phyloP scores from a whole-genome alignment of 2,329 filamentous ascomycete species.

The Teratosphaeria destructans region DNA sequence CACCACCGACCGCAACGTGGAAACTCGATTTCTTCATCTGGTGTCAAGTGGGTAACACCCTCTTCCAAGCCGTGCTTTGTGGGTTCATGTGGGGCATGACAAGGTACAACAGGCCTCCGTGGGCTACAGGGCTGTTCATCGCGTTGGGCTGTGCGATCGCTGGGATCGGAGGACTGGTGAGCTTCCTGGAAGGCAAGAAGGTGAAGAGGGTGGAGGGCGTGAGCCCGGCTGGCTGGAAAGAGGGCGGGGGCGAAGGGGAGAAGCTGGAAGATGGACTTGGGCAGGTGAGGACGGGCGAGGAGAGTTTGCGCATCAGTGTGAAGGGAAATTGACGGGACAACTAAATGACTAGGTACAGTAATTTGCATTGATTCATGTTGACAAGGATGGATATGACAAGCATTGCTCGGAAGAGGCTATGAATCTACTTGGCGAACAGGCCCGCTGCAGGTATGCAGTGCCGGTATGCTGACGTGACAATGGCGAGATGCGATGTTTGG shows the following conservation, averaged over 20 bases:
- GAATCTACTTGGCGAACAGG: too few species aligned
- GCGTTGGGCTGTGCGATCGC: slow-evolving; percentile 61
- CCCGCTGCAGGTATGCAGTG: too few species aligned
- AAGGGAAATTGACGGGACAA: background rate
- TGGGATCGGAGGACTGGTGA: slow-evolving; percentile 56
- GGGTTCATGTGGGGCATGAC: slow-evolving; percentile 63
- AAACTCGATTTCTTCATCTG: slow-evolving; percentile 72
- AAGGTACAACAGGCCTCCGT: slow-evolving; percentile 57
- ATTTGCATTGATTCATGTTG: too few species aligned
- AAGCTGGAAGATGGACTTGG: background rate
- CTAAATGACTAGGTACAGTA: too few species aligned
- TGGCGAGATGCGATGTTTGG: too few species aligned
- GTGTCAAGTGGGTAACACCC: slow-evolving; percentile 68
- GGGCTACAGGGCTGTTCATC: slow-evolving; percentile 72
- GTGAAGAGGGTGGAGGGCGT: slow-evolving; percentile 65
- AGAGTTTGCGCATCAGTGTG: background rate
- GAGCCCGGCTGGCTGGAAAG: background rate
- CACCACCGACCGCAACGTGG: slow-evolving; percentile 57
- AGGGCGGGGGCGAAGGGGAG: background rate
- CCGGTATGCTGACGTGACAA: too few species aligned
- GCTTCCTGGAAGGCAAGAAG: slow-evolving; percentile 57
- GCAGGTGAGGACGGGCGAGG: background rate
- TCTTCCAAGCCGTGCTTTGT: slow-evolving; percentile 62
- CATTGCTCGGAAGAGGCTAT: too few species aligned
- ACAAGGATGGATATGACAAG: too few species aligned